Evolutionary conservation across 208 protist genomes (phyloP).

Genomic region (Trypanosomatidae sp.): DNA sequence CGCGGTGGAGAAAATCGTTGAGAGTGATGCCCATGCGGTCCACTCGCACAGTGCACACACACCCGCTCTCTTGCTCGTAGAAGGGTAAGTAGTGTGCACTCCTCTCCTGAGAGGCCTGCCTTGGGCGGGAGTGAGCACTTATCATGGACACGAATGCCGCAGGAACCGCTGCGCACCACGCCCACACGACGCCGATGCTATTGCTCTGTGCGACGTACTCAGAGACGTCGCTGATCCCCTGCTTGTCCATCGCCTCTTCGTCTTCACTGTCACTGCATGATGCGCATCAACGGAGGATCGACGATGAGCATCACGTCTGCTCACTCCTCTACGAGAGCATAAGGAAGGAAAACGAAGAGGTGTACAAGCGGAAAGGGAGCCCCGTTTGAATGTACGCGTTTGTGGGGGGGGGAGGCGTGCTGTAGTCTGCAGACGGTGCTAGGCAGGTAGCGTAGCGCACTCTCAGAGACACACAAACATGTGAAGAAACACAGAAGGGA

Average conservation of each 20-base stretch:
- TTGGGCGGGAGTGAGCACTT: not conserved
- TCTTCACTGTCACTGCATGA: not conserved
- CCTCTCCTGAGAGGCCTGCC: not conserved
- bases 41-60: constrained; percentile 11
- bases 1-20: constrained; percentile 9
- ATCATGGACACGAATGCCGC: constrained; percentile 4
- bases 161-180: constrained; percentile 10
- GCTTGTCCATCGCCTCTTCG: constrained; percentile 4
- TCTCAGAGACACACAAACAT: not conserved
- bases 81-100: constrained; percentile 15
- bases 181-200: constrained; percentile 7
- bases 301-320: not conserved
- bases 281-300: not conserved
- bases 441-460: not conserved
- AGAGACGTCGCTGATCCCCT: constrained; percentile 8
- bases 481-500: not conserved
- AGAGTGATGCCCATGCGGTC: constrained; percentile 11
- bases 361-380: not conserved
- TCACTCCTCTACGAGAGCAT: not conserved
- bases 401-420: not conserved
- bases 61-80: not conserved
- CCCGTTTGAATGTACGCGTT: not conserved
- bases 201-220: constrained; percentile 5
- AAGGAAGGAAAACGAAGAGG: not conserved
- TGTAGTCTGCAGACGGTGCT: not conserved